These are phyloP conservation scores for Salvia sclarea DNA, from an alignment of 305 asterid species.

Conservation along the genomic window DNA sequence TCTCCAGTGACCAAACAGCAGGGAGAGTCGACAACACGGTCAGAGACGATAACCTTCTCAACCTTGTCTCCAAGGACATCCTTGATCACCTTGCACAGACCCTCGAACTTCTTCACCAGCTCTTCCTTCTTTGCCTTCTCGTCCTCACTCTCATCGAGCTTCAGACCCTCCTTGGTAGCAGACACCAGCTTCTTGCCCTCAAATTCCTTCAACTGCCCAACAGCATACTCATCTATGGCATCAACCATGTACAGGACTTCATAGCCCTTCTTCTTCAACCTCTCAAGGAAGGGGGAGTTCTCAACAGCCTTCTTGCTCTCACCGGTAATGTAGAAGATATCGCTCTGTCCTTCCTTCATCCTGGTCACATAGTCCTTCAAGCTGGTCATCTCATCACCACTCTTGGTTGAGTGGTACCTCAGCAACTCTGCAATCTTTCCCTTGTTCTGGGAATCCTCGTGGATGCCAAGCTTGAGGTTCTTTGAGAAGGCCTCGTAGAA, in stretches of 20 bases:
- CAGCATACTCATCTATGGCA: constrained; percentile 81
- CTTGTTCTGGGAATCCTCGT: constrained; percentile 74
- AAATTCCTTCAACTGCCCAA: constrained; percentile 77
- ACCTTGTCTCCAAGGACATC: constrained; percentile 45
- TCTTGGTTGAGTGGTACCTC: constrained; percentile 73
- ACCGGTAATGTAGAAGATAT: constrained; percentile 74
- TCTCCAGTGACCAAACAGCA: constrained; percentile 52
- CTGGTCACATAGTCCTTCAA: constrained; percentile 87
- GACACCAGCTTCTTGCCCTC: constrained; percentile 78
- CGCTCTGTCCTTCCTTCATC: constrained; percentile 85
- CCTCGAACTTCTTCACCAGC: constrained; percentile 49
- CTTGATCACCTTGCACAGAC: constrained; percentile 42
- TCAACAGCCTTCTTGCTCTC: constrained; percentile 89
- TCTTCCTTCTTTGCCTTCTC: constrained; percentile 64
- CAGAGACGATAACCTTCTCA: constrained; percentile 45
- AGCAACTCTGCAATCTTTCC: constrained; percentile 66
- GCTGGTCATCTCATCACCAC: constrained; percentile 82
- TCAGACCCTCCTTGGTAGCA: constrained; percentile 82
- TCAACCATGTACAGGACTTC: constrained; percentile 85
- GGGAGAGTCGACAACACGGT: constrained; percentile 45
- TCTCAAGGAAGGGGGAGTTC: constrained; percentile 88
- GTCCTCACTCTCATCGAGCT: constrained; percentile 78
- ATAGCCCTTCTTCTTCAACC: constrained; percentile 77
- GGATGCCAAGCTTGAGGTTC: constrained; percentile 82
- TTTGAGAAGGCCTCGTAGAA: constrained; percentile 72